Percentiles rank a stretch among this genome's conserved stretches.
These are phyloP conservation scores for Ceratobasidium sp. DNA, from an alignment of 1,284 basidiomycete species.

Conservation along the genomic window DNA sequence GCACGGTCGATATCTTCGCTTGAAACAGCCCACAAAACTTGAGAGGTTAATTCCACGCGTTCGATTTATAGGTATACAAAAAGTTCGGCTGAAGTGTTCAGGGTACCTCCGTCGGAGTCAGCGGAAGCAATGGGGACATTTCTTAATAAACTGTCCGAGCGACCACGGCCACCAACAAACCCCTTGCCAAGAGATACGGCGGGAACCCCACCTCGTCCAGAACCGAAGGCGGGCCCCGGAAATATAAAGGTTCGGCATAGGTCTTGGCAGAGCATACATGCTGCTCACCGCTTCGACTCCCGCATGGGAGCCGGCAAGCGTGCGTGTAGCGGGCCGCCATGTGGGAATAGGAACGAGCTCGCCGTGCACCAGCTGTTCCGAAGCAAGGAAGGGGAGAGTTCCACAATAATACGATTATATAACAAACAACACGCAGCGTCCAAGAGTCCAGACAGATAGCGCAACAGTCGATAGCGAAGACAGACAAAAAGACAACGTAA, in stretches of 20 bases:
- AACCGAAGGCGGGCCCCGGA: neutral
- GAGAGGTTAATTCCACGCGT: no score
- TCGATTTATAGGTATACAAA: no score
- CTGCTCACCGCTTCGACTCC: neutral
- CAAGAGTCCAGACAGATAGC: conserved; percentile 6
- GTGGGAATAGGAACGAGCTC: neutral
- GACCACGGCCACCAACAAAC: neutral
- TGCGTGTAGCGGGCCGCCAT: no score
- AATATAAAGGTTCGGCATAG: neutral
- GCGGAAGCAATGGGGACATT: neutral
- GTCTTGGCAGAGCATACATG: neutral
- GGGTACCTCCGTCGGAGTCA: no score
- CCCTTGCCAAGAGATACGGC: neutral
- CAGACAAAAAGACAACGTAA: neutral
- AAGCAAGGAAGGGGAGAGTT: neutral
- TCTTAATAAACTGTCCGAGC: neutral
- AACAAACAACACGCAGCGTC: neutral
- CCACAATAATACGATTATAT: neutral
- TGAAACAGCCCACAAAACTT: no score
- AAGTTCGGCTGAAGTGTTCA: no score
- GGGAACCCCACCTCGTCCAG: neutral
- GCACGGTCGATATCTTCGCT: no score
- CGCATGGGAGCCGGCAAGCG: conserved; percentile 12
- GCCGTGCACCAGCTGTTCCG: neutral
- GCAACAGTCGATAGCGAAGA: conserved; percentile 2